phyloP scores from a whole-genome alignment of 345 rosid species.

The Odontarrhena argentea region DNA sequence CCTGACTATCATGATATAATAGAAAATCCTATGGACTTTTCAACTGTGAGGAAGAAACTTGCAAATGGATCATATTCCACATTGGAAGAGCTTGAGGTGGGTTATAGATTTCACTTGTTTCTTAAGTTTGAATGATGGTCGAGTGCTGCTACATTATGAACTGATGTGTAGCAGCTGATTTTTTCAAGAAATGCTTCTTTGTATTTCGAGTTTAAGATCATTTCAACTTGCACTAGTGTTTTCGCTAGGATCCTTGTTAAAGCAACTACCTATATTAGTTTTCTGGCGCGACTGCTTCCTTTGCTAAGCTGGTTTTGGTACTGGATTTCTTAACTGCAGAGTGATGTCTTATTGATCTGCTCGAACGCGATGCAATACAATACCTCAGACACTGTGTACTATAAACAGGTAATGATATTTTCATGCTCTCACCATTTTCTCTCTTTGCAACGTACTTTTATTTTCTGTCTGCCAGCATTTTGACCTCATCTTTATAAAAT shows the following conservation, averaged over 20 bases:
- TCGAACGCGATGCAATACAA: slow-evolving; percentile 87
- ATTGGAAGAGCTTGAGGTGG: slow-evolving; percentile 79
- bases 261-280: not conserved
- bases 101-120: slow-evolving; percentile 23
- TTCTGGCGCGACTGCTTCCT: not conserved
- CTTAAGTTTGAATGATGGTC: slow-evolving; percentile 14
- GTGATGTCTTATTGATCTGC: slow-evolving; percentile 73
- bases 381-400: slow-evolving; percentile 70
- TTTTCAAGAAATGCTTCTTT: slow-evolving; percentile 20
- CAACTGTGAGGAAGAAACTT: slow-evolving; percentile 81
- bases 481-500: slow-evolving; percentile 1
- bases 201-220: not conserved
- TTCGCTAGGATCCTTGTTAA: slow-evolving; percentile 3
- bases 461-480: not conserved
- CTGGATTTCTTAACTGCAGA: slow-evolving; percentile 55
- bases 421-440: slow-evolving; percentile 23
- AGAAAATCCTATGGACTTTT: slow-evolving; percentile 85
- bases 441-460: not conserved
- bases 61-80: slow-evolving; percentile 64
- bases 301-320: slow-evolving; percentile 53
- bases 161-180: slow-evolving; percentile 11
- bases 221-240: not conserved
- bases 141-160: slow-evolving; percentile 7
- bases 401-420: slow-evolving; percentile 59
- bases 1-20: slow-evolving; percentile 83